Base-by-base conservation (phyloP, 2,329 filamentous ascomycete species). In the Exophiala dermatitidis region DNA sequence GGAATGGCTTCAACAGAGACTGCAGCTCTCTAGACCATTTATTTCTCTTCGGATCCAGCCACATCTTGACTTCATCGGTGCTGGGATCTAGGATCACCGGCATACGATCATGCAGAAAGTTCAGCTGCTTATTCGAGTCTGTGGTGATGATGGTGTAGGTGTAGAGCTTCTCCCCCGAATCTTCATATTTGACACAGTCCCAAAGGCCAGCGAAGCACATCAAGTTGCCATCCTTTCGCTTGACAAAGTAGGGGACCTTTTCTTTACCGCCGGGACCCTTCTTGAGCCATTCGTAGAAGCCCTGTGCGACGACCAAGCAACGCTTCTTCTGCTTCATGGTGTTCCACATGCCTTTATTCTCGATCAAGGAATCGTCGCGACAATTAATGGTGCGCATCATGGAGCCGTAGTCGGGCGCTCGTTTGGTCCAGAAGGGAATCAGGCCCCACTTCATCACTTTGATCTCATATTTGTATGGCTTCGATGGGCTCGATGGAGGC, bases 391-490 rank as follows among this genome's bases (percentile, higher is more conserved):
- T 95, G 65, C 86, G 88, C 76, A 95, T 78, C 68, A 89, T 77
- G 1, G 83, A 82, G 29, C 80, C 77, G 64, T 93, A 91, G 65
- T 89, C 83, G 0, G 89, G 88, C 48, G 83, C 83, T 8, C 85
- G 79, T 72, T 91, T 95, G 2, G 88, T 94, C 91, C 91, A 97
- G 69, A 85, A 95, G 0, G 93, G 91, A 9, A 97, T 77, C 4
- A 98, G 77, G 0, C 91, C 93, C 93, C 93, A 98, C 77, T 89
- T 91, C 87, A 97, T 97, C 1, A 83, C 78, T 67, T 96, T 90
- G 5, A 98, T 74, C 68, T 87, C 91, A 73, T 94, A 95, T 61
- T 72, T 82, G 6, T 77, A 76, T 54, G 72, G 67, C 30, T 63
- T 63, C 50, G 61, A 52, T 33, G 52, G 38, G 31, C 45, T 57